Evolutionary conservation across 768 basidiomycete genomes (phyloP).

Genomic region (Filobasidium wieringae): DNA sequence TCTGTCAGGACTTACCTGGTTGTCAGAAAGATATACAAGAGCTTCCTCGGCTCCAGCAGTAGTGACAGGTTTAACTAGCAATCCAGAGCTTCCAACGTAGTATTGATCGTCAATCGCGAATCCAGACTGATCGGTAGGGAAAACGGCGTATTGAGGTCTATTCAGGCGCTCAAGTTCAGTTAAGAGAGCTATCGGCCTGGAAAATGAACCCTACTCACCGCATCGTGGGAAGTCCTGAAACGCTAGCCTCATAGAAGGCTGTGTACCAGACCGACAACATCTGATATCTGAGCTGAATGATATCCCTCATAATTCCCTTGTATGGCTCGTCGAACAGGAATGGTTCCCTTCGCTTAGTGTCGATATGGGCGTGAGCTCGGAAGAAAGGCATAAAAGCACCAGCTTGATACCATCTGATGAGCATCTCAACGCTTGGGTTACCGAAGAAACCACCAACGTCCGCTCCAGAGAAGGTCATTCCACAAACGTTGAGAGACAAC

Average conservation of each 20-base stretch:
- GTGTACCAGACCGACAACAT: conserved; percentile 94
- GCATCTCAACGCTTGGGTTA: conserved; percentile 85
- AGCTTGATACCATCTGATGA: conserved; percentile 93
- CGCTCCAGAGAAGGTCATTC: conserved; percentile 85
- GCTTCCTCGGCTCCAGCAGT: conserved; percentile 56
- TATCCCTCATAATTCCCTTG: conserved; percentile 66
- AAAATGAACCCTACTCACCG: conserved; percentile 45
- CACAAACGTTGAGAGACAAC: conserved; percentile 71
- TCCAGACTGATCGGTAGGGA: conserved; percentile 76
- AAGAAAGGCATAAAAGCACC: conserved; percentile 95
- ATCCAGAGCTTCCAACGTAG: conserved; percentile 73
- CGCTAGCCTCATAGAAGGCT: conserved; percentile 79
- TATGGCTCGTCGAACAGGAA: conserved; percentile 83
- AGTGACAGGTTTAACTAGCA: conserved; percentile 85
- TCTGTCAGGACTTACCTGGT: conserved; percentile 46
- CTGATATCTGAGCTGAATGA: conserved; percentile 68
- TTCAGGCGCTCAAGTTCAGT: background rate
- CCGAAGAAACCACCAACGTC: conserved; percentile 99
- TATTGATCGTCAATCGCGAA: conserved; percentile 89
- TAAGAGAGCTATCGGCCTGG: background rate
- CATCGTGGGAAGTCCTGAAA: conserved; percentile 68
- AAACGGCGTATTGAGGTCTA: conserved; percentile 90
- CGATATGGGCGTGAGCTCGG: conserved; percentile 94
- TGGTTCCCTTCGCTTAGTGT: conserved; percentile 93
- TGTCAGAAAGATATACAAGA: conserved; percentile 72